A percentile compares a stretch with the other conserved stretches of the same genome.
These are phyloP conservation scores for Tricholoma sp. DNA, from an alignment of 768 basidiomycete species.

Conservation along the genomic window DNA sequence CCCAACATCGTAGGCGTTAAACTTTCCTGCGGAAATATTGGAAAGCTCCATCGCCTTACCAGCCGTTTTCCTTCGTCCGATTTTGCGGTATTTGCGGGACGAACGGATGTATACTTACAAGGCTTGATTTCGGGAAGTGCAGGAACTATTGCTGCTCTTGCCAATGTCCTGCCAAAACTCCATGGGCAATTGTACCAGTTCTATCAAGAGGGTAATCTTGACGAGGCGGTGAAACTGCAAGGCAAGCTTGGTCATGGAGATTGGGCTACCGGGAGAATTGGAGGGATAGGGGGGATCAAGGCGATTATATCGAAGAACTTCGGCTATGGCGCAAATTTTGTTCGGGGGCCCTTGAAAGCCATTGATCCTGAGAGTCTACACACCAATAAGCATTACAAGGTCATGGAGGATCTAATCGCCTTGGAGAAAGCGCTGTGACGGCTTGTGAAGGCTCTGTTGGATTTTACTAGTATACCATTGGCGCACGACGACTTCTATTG, in stretches of 20 bases:
- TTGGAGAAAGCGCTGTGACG: constrained; percentile 35
- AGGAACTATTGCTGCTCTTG: constrained; percentile 62
- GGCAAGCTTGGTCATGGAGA: constrained; percentile 61
- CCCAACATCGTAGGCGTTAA: constrained; percentile 86
- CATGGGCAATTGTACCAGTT: constrained; percentile 47
- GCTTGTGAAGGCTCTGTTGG: background rate
- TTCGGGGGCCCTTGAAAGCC: constrained; percentile 47
- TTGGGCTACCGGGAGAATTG: constrained; percentile 57
- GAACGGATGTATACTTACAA: constrained; percentile 63
- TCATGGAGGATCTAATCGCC: constrained; percentile 40
- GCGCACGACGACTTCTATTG: no score
- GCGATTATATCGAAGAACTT: constrained; percentile 57
- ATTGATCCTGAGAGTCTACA: constrained; percentile 31
- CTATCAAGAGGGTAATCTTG: constrained; percentile 45
- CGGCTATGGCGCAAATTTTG: constrained; percentile 50
- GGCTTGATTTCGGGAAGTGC: constrained; percentile 58
- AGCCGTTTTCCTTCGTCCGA: constrained; percentile 46
- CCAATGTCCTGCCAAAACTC: constrained; percentile 56
- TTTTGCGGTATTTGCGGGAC: constrained; percentile 73
- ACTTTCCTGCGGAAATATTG: constrained; percentile 81
- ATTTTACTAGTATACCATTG: no score
- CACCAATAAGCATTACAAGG: constrained; percentile 33
- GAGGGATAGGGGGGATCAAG: constrained; percentile 67
- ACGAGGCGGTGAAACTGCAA: constrained; percentile 60
- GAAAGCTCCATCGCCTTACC: constrained; percentile 75